These are phyloP conservation scores for Pythium plurisporium DNA, from an alignment of 352 stramenopile genomes.

Conservation along the genomic window DNA sequence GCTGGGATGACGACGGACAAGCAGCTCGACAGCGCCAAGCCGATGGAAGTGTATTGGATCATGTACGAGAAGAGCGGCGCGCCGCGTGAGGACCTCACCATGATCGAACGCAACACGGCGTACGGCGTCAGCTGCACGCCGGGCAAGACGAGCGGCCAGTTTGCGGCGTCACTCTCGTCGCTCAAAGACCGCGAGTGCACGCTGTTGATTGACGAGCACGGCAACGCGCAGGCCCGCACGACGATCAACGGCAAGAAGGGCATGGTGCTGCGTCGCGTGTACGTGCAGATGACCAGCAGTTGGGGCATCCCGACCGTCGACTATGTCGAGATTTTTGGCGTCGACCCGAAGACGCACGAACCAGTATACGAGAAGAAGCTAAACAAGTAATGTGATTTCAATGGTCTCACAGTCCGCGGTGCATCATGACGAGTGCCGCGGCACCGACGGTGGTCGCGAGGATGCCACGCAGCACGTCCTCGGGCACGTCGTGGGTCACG, in stretches of 20 bases:
- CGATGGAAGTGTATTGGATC: slow-evolving; percentile 81
- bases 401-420: slow-evolving; percentile 40
- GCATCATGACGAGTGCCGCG: slow-evolving; percentile 76
- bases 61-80: slow-evolving; percentile 79
- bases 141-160: slow-evolving; percentile 31
- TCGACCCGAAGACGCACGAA: slow-evolving; percentile 55
- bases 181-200: slow-evolving; percentile 67
- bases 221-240: slow-evolving; percentile 56
- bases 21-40: slow-evolving; percentile 48
- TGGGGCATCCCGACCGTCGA: slow-evolving; percentile 80
- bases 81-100: slow-evolving; percentile 74
- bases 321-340: slow-evolving; percentile 78
- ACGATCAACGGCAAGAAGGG: slow-evolving; percentile 62
- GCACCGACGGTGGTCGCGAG: slow-evolving; percentile 59
- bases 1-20: slow-evolving; percentile 34
- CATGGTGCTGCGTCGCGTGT: slow-evolving; percentile 72
- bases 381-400: slow-evolving; percentile 45
- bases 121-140: slow-evolving; percentile 59
- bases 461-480: slow-evolving; percentile 63
- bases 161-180: slow-evolving; percentile 46
- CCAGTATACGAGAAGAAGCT: slow-evolving; percentile 82
- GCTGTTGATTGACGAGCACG: slow-evolving; percentile 51
- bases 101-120: slow-evolving; percentile 81
- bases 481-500: slow-evolving; percentile 67
- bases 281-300: slow-evolving; percentile 78